phyloP scores from a whole-genome alignment of 768 basidiomycete genomes.

The Boletus coccyginus region DNA sequence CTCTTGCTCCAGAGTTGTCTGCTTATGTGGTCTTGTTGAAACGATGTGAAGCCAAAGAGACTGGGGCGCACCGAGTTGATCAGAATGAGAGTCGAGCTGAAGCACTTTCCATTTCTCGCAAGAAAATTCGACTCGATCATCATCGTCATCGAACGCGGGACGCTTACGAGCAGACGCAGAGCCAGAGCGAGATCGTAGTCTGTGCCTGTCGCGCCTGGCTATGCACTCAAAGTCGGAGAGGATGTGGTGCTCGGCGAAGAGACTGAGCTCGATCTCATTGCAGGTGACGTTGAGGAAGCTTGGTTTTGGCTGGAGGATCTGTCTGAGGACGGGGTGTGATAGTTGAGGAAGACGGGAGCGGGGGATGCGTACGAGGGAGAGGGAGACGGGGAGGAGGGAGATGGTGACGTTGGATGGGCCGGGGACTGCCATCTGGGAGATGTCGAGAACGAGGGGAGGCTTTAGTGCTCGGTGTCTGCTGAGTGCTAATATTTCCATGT shows the following conservation, averaged over 20 bases:
- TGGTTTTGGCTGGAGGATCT: conserved; percentile 64
- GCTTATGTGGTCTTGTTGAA: conserved; percentile 1
- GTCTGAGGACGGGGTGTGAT: conserved; percentile 60
- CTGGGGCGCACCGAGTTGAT: conserved; percentile 53
- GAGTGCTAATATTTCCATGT: conserved; percentile 13
- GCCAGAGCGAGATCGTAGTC: conserved; percentile 40
- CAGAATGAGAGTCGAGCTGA: conserved; percentile 78
- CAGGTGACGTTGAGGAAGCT: conserved; percentile 73
- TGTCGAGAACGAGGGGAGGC: conserved; percentile 1
- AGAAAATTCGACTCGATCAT: conserved; percentile 61
- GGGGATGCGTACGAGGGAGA: conserved; percentile 74
- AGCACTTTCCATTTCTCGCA: conserved; percentile 76
- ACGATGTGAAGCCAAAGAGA: background rate
- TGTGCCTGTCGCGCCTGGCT: conserved; percentile 54
- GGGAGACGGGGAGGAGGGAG: conserved; percentile 65
- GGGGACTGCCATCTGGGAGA: conserved; percentile 22
- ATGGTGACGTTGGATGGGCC: conserved; percentile 49
- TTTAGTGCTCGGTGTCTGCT: background rate
- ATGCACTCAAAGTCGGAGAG: conserved; percentile 60
- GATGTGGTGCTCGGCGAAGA: conserved; percentile 61
- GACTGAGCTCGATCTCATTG: conserved; percentile 75
- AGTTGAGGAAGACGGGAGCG: conserved; percentile 60
- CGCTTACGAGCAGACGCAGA: conserved; percentile 32
- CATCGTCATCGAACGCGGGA: conserved; percentile 35
- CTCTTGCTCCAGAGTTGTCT: conserved; percentile 71